Evolutionary conservation across 768 basidiomycete genomes (phyloP).

Genomic region (Neoboletus subvelutipes): DNA sequence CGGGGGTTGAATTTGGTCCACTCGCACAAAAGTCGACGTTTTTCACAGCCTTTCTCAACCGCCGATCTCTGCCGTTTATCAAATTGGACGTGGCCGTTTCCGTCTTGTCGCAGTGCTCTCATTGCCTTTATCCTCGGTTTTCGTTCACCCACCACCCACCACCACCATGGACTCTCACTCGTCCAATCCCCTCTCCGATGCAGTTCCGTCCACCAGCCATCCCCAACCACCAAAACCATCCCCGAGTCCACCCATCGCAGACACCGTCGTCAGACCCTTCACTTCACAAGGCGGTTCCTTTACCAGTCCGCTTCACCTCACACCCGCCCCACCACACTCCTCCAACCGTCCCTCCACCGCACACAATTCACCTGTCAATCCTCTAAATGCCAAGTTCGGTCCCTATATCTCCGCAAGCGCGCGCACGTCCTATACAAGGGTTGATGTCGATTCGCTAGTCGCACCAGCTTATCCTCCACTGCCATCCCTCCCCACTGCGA

Average conservation of each 20-base stretch:
- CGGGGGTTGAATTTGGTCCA: not conserved
- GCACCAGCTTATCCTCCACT: slow-evolving; percentile 25
- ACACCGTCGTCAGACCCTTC: slow-evolving; percentile 28
- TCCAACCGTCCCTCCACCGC: slow-evolving; percentile 25
- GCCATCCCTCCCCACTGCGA: slow-evolving; percentile 19
- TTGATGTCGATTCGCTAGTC: slow-evolving; percentile 37
- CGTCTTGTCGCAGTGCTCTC: not conserved
- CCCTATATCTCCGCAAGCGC: slow-evolving; percentile 43
- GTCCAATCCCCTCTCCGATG: not conserved
- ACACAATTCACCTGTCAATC: slow-evolving; percentile 8
- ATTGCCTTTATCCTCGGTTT: not conserved
- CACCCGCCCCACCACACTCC: not conserved
- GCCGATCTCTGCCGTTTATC: not conserved
- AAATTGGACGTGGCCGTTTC: not conserved
- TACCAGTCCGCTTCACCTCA: slow-evolving; percentile 1
- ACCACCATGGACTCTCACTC: not conserved
- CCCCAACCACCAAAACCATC: slow-evolving; percentile 6
- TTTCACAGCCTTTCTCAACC: not conserved
- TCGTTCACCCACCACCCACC: not conserved
- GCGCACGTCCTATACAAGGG: slow-evolving; percentile 54
- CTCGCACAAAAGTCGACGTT: not conserved
- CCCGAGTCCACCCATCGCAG: slow-evolving; percentile 24
- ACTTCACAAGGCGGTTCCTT: slow-evolving; percentile 28
- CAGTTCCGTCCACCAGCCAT: not conserved
- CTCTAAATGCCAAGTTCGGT: slow-evolving; percentile 3